Conservation (phyloP, 2,329 filamentous ascomycete genomes). For the Metarhizium rileyi region DNA sequence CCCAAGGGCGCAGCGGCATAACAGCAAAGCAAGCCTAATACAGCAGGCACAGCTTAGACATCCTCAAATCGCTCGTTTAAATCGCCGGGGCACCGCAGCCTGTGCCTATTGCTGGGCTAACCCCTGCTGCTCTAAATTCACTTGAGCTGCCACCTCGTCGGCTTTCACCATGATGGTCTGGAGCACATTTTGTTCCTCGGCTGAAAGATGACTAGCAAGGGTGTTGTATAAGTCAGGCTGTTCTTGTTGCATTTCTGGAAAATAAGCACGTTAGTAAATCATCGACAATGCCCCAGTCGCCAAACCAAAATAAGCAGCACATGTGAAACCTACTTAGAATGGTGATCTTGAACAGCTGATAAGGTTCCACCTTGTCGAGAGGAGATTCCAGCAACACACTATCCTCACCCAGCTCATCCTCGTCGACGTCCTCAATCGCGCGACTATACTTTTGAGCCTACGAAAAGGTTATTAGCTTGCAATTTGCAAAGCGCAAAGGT, state of each 20-base stretch:
- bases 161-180: conserved; percentile 64
- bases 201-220: conserved; percentile 66
- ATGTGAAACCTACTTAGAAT: conserved; percentile 62
- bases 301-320: not conserved
- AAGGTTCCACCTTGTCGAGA: conserved; percentile 90
- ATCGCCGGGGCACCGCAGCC: conserved; percentile 4
- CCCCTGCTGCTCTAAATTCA: conserved; percentile 17
- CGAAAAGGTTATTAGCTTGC: not conserved
- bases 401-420: conserved; percentile 87
- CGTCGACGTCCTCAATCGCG: conserved; percentile 58
- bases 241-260: conserved; percentile 72
- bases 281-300: not conserved
- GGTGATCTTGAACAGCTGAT: conserved; percentile 75
- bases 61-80: conserved; percentile 5
- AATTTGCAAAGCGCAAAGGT: conserved; percentile 7
- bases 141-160: conserved; percentile 29
- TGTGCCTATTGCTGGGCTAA: conserved; percentile 19
- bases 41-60: not conserved
- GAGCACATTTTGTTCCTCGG: conserved; percentile 73
- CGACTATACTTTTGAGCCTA: conserved; percentile 77
- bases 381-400: conserved; percentile 88
- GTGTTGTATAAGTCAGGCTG: conserved; percentile 82
- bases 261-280: not conserved
- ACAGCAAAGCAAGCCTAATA: not conserved
- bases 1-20: not conserved